Evolutionary conservation across 768 basidiomycete species (phyloP), one percentile per base, ranked within the genome.

Genomic region (Kwoniella newhampshirensis): DNA sequence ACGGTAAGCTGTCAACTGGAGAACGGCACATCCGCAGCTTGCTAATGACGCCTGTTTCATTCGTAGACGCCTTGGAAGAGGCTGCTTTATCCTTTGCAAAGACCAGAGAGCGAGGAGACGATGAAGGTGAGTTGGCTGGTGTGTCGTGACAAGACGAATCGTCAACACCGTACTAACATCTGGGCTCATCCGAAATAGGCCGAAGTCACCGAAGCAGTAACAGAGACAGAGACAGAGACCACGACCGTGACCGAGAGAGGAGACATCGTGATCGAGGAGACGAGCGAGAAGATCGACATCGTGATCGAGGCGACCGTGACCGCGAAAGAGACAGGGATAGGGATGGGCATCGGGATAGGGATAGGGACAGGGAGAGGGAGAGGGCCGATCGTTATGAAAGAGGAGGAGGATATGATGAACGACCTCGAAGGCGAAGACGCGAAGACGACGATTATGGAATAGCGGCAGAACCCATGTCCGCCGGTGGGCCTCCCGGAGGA

Each of bases 161-260:
- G n/a, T n/a, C 23, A 13, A 47, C 4, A 9, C 11, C 36, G 39
- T 20, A 21, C 2, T n/a, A 20, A 25, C 43, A 46, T 43, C n/a
- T n/a, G n/a, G n/a, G n/a, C n/a, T n/a, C 36, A n/a, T 26, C 8
- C 28, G 2, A 50, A 0, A n/a, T 42, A 66, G 64, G 52, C 21
- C 62, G 67, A 42, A 51, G 64, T 27, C 70, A 71, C 41, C 59
- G 82, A 26, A 80, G 80, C 51, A 21, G 47, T 20, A 18, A 37
- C n/a, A 18, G 55, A 25, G 56, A 51, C 20, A 40, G 54, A 18
- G 57, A 59, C 18, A 59, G 67, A 56, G 62, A 62, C 49, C 54
- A 78, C 30, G 74, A 76, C 23, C 49, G 50, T 27, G 45, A 46
- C 37, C 53, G 28, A 7, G 50, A n/a, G 43, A 48, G 44, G 60